Conservation (phyloP, 257 asterid species). For the Capsicum rhomboideum region DNA sequence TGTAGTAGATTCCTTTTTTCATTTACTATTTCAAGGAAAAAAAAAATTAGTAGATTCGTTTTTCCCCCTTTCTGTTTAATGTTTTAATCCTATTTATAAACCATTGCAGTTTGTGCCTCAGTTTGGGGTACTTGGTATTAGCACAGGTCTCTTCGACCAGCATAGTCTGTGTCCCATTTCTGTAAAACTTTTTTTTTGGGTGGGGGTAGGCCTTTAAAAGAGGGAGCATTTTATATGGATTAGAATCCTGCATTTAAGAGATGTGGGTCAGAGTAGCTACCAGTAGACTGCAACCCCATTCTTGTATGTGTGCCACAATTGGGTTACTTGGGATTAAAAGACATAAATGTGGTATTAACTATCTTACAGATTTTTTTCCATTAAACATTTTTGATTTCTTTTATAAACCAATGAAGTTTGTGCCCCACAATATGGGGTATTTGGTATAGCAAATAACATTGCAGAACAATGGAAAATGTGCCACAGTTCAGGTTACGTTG, state of each 20-base stretch:
- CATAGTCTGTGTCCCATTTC: not conserved
- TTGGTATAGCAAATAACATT: not conserved
- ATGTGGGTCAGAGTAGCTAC: not conserved
- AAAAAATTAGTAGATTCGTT: too few relatives aligned
- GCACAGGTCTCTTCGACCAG: not conserved
- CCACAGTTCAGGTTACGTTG: not conserved
- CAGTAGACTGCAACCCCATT: not conserved
- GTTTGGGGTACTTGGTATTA: not conserved
- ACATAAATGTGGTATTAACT: not conserved
- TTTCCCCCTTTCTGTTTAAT: too few relatives aligned
- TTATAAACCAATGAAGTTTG: not conserved
- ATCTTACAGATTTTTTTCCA: not conserved
- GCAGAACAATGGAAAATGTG: not conserved
- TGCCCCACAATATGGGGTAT: not conserved
- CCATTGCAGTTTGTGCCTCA: not conserved
- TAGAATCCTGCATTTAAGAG: not conserved
- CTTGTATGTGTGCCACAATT: not conserved
- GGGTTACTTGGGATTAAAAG: not conserved
- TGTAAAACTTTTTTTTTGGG: not conserved
- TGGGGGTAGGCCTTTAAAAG: not conserved
- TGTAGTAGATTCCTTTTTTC: not conserved
- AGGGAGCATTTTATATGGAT: not conserved
- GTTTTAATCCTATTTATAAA: too few relatives aligned
- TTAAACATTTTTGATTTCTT: not conserved
- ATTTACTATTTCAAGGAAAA: too few relatives aligned